A percentile compares a stretch with the other conserved stretches of the same genome.
phyloP scores from a whole-genome alignment of 192 early-diverging fungal genomes.

The Podila horticola region DNA sequence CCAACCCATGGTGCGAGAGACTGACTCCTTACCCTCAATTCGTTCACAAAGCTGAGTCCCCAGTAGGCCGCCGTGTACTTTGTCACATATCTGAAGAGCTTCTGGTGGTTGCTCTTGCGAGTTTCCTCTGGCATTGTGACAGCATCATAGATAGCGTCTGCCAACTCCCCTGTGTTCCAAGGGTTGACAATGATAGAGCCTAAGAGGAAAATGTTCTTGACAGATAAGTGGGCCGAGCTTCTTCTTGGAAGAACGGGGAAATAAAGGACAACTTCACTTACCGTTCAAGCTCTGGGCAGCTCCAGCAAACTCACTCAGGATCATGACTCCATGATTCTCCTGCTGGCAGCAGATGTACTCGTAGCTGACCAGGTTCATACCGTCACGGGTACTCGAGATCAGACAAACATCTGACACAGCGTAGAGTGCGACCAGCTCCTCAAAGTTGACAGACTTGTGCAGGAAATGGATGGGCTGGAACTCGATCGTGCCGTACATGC shows the following conservation, averaged over 20 bases:
- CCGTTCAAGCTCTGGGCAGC: constrained; percentile 98
- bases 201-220: constrained; percentile 18
- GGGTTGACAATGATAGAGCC: constrained; percentile 98
- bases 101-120: constrained; percentile 86
- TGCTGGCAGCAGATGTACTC: constrained; percentile 97
- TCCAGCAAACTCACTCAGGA: constrained; percentile 98
- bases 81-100: constrained; percentile 92
- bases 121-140: constrained; percentile 90
- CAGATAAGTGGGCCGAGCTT: background rate
- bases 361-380: constrained; percentile 99
- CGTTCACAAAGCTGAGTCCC: constrained; percentile 94
- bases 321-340: constrained; percentile 94
- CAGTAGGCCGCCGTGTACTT: constrained; percentile 99
- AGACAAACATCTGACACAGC: constrained; percentile 96
- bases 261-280: constrained; percentile 17
- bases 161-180: constrained; percentile 98
- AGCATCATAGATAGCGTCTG: constrained; percentile 89
- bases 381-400: constrained; percentile 97
- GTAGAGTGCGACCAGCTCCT: constrained; percentile 97
- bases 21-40: constrained; percentile 71
- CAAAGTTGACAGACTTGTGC: constrained; percentile 95
- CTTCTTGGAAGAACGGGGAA: background rate
- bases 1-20: background rate
- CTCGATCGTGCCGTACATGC: constrained; percentile 94
- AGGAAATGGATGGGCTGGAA: constrained; percentile 98